Evolutionary conservation across 371 early-diverging fungal species (phyloP).

Genomic region (Rhizomucor miehei): DNA sequence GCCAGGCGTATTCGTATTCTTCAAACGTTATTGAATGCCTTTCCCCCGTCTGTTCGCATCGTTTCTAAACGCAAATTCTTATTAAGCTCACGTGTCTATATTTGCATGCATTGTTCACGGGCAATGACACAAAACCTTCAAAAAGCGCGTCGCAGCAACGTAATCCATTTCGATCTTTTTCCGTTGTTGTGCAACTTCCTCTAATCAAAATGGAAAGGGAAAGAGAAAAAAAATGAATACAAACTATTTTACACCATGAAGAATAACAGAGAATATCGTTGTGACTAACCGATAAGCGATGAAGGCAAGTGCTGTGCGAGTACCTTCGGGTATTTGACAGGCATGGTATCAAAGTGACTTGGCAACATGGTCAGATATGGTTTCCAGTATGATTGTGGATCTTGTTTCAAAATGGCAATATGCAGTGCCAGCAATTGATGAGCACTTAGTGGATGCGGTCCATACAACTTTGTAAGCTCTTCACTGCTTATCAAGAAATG

Average conservation of each 20-base stretch:
- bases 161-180: conserved; percentile 48
- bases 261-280: no score
- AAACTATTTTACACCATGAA: no score
- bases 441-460: conserved; percentile 37
- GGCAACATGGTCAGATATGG: conserved; percentile 53
- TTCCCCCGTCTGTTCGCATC: conserved; percentile 12
- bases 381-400: conserved; percentile 52
- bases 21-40: conserved; percentile 27
- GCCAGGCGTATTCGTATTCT: conserved; percentile 63
- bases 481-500: conserved; percentile 47
- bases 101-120: no score
- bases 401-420: conserved; percentile 34
- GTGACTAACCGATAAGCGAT: conserved; percentile 36
- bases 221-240: no score
- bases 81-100: no score
- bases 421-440: conserved; percentile 56
- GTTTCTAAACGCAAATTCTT: no score
- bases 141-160: conserved; percentile 28
- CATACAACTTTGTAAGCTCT: conserved; percentile 28
- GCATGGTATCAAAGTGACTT: conserved; percentile 59
- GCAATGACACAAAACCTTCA: conserved; percentile 28
- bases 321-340: conserved; percentile 47
- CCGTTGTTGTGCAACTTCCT: conserved; percentile 44
- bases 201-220: no score
- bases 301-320: conserved; percentile 39